Percentiles rank a stretch among this genome's conserved stretches.
Evolutionary conservation across 78 protist species (phyloP).

Genomic region (Planoprotostelium fungivorum): DNA sequence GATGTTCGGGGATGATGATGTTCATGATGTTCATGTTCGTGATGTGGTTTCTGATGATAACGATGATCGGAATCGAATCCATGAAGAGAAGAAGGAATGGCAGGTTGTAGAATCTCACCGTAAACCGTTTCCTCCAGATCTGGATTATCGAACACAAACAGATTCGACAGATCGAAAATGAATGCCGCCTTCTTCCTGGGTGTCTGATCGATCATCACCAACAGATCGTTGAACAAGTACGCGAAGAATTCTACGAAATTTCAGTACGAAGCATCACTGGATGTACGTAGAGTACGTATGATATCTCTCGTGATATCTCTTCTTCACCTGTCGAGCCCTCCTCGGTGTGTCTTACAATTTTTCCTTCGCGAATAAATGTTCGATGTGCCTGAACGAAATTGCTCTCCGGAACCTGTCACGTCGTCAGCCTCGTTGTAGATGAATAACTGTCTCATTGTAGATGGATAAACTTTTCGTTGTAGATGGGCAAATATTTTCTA

Average conservation of each 20-base stretch:
- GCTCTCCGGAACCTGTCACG: neutral
- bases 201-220: neutral
- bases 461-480: no score
- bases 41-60: no score
- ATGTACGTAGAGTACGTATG: no score
- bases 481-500: no score
- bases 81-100: no score
- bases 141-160: neutral
- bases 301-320: no score
- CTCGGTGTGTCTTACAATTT: neutral
- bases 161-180: neutral
- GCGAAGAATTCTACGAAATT: neutral
- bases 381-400: neutral
- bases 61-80: no score
- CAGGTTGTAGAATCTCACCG: neutral
- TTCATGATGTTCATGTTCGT: no score
- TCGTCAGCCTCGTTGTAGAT: neutral
- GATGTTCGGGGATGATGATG: no score
- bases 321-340: neutral
- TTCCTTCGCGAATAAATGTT: neutral
- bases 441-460: no score
- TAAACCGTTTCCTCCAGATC: neutral
- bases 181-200: neutral
- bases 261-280: no score
- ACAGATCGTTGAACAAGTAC: neutral